These are phyloP conservation scores for Chlamydomonas sp. DNA, from an alignment of 139 green algal genomes.

Conservation along the genomic window DNA sequence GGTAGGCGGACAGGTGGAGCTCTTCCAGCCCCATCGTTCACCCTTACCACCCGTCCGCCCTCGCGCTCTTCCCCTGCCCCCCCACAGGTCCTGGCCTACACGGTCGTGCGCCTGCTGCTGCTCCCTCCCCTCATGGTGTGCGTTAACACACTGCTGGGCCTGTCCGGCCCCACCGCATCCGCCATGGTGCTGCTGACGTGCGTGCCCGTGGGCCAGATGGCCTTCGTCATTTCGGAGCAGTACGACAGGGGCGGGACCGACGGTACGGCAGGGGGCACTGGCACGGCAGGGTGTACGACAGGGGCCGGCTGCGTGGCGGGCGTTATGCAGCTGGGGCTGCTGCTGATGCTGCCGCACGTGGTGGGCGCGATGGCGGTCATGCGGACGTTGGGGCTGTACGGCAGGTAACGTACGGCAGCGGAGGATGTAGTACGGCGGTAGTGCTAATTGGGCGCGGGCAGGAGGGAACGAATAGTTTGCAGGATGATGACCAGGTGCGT, in stretches of 20 bases:
- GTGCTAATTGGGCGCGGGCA: too few species aligned
- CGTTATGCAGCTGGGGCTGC: slow-evolving; percentile 31
- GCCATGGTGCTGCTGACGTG: slow-evolving; percentile 50
- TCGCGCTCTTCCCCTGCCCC: not conserved
- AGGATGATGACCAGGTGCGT: too few species aligned
- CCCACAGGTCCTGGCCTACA: slow-evolving; percentile 19
- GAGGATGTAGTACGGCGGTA: too few species aligned
- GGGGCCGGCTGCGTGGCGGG: not conserved
- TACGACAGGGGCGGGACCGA: slow-evolving; percentile 25
- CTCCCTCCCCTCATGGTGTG: slow-evolving; percentile 50
- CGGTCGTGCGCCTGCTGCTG: slow-evolving; percentile 30
- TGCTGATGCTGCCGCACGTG: slow-evolving; percentile 38
- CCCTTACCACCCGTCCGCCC: not conserved
- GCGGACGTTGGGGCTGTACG: slow-evolving; percentile 25
- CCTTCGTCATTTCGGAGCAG: slow-evolving; percentile 57
- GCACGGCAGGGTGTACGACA: not conserved
- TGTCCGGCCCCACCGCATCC: slow-evolving; percentile 24
- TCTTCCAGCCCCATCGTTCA: not conserved
- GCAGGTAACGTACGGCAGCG: too few species aligned
- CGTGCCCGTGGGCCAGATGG: slow-evolving; percentile 58
- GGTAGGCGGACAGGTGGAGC: not conserved
- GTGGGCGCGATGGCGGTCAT: not conserved
- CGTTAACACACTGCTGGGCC: slow-evolving; percentile 35
- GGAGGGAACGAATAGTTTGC: too few species aligned
- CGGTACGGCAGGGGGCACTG: not conserved